Conservation (phyloP, 306 rosid species). For the Fagus sylvatica region DNA sequence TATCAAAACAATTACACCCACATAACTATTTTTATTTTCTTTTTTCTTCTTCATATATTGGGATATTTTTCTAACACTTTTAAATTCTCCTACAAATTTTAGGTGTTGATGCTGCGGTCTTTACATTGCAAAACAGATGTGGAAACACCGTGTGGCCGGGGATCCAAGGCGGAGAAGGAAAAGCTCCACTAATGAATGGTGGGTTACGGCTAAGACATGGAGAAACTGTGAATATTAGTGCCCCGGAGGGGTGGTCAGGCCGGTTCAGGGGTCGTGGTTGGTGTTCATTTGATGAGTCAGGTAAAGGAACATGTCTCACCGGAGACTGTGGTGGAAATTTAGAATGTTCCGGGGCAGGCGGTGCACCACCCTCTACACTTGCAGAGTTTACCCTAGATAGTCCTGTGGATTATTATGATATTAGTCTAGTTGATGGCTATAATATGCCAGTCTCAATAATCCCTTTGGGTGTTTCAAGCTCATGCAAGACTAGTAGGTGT, state of each 20-base stretch:
- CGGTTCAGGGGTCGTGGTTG: constrained; percentile 50
- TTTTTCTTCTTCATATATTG: not conserved
- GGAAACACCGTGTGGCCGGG: constrained; percentile 53
- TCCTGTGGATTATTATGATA: constrained; percentile 52
- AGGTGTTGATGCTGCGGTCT: constrained; percentile 54
- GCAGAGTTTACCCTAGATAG: constrained; percentile 68
- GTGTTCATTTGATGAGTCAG: constrained; percentile 44
- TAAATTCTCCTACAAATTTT: not conserved
- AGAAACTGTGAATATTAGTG: constrained; percentile 26
- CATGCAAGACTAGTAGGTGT: constrained; percentile 30
- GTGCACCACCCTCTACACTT: constrained; percentile 52
- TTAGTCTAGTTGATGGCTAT: constrained; percentile 74
- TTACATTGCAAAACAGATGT: constrained; percentile 51
- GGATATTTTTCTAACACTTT: no score
- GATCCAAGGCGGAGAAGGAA: constrained; percentile 48
- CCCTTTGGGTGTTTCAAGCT: constrained; percentile 33
- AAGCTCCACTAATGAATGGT: constrained; percentile 41
- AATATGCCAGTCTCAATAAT: constrained; percentile 52
- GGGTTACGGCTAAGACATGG: constrained; percentile 44
- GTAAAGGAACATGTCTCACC: constrained; percentile 47
- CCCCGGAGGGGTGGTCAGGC: constrained; percentile 64
- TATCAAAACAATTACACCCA: not conserved
- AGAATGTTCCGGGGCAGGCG: constrained; percentile 48
- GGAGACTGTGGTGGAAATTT: constrained; percentile 63
- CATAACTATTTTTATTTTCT: no score